Percentiles rank a stretch among this genome's conserved stretches.
phyloP scores from a whole-genome alignment of 306 rosid species.

The Trifolium repens region DNA sequence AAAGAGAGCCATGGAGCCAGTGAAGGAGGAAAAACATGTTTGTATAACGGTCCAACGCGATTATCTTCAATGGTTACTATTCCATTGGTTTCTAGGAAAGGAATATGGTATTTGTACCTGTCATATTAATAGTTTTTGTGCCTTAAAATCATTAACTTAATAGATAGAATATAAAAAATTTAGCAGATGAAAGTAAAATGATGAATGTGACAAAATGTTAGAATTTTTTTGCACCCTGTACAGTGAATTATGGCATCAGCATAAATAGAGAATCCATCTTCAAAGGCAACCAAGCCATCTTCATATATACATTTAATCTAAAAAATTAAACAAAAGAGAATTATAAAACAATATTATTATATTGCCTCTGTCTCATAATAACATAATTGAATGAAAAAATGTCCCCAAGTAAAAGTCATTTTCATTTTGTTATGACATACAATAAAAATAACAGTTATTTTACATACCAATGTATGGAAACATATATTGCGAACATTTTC shows the following conservation, averaged over 20 bases:
- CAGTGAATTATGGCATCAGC: slow-evolving; percentile 49
- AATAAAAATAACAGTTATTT: no score
- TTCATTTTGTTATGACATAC: no score
- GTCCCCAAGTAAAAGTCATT: no score
- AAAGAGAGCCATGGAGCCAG: slow-evolving; percentile 51
- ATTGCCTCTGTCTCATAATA: no score
- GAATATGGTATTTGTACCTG: slow-evolving; percentile 48
- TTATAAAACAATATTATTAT: no score
- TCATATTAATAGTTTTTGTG: slow-evolving; percentile 7
- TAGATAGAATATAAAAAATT: background rate
- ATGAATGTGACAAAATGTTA: no score
- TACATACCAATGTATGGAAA: slow-evolving; percentile 36
- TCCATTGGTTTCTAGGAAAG: slow-evolving; percentile 50
- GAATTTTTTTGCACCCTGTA: slow-evolving; percentile 41
- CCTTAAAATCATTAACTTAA: background rate
- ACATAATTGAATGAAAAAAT: no score
- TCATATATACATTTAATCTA: slow-evolving; percentile 41
- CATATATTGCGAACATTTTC: slow-evolving; percentile 24
- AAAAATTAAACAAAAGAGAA: background rate
- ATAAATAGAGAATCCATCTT: slow-evolving; percentile 48
- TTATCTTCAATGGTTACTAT: slow-evolving; percentile 44
- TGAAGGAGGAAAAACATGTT: slow-evolving; percentile 54
- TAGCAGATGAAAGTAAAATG: background rate
- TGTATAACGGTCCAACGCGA: slow-evolving; percentile 54
- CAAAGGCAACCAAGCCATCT: slow-evolving; percentile 48